Conservation (phyloP, 306 rosid genomes). For the Quercus agrifolia region DNA sequence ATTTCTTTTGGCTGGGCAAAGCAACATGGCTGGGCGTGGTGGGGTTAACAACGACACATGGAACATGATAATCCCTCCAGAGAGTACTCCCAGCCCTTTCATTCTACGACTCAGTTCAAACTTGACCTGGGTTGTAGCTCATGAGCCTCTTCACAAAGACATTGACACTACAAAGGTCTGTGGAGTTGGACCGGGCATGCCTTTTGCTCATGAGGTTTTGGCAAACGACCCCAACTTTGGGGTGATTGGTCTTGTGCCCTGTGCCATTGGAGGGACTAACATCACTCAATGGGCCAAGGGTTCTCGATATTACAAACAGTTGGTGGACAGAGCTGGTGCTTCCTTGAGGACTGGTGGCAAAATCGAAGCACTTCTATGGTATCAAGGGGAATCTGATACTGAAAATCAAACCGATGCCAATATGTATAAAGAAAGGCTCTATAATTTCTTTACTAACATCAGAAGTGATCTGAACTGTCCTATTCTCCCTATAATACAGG, state of each 20-base stretch:
- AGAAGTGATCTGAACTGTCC: neutral
- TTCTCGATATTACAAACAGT: accelerated
- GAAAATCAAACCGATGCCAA: neutral
- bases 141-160: neutral
- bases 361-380: neutral
- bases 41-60: neutral
- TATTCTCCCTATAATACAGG: neutral
- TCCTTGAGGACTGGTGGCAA: neutral
- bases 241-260: neutral
- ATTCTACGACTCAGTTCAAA: neutral
- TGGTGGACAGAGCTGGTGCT: neutral
- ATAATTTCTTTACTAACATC: neutral
- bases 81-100: neutral
- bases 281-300: neutral
- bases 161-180: neutral
- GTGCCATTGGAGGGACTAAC: neutral
- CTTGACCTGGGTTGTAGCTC: neutral
- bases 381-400: neutral
- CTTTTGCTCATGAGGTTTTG: neutral
- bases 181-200: neutral
- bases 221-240: neutral
- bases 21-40: neutral
- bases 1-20: neutral
- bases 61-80: neutral
- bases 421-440: neutral